A percentile compares a stretch with the other conserved stretches of the same genome.
Evolutionary conservation across 2,329 filamentous ascomycete species (phyloP).

Genomic region (Aspergillus pseudoviridinutans): DNA sequence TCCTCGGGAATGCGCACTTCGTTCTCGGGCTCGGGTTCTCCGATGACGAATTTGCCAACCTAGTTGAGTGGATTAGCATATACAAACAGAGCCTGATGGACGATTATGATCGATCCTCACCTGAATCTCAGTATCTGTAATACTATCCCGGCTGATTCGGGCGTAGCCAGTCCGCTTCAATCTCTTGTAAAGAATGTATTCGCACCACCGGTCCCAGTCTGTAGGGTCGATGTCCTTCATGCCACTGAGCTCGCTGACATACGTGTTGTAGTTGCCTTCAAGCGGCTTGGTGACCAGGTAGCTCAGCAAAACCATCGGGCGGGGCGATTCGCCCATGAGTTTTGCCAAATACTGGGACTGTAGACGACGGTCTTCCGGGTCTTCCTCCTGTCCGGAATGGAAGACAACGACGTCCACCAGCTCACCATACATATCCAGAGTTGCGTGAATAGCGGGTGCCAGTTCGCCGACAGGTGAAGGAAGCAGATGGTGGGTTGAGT

Average conservation of each 20-base stretch:
- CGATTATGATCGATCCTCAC: constrained; percentile 41
- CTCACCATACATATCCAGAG: constrained; percentile 85
- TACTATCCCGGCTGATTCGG: constrained; percentile 79
- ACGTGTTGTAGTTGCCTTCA: constrained; percentile 94
- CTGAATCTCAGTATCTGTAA: constrained; percentile 96
- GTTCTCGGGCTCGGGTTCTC: constrained; percentile 60
- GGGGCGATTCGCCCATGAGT: constrained; percentile 76
- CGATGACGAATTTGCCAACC: constrained; percentile 89
- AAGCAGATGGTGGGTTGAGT: constrained; percentile 92
- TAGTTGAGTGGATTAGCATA: constrained; percentile 23
- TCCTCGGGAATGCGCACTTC: constrained; percentile 66
- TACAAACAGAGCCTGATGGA: neutral
- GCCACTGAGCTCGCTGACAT: constrained; percentile 77
- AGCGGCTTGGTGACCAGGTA: constrained; percentile 90
- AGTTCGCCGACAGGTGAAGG: constrained; percentile 92
- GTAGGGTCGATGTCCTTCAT: constrained; percentile 93
- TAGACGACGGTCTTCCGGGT: constrained; percentile 81
- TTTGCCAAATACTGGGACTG: constrained; percentile 82
- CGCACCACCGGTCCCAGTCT: constrained; percentile 98
- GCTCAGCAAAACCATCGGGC: constrained; percentile 79
- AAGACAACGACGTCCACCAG: constrained; percentile 94
- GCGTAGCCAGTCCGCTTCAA: constrained; percentile 85
- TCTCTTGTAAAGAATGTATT: constrained; percentile 95
- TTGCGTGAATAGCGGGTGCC: constrained; percentile 95
- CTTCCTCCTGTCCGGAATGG: constrained; percentile 97